These are phyloP conservation scores for Gonium pectorale DNA, from an alignment of 139 green algal species.

Conservation along the genomic window DNA sequence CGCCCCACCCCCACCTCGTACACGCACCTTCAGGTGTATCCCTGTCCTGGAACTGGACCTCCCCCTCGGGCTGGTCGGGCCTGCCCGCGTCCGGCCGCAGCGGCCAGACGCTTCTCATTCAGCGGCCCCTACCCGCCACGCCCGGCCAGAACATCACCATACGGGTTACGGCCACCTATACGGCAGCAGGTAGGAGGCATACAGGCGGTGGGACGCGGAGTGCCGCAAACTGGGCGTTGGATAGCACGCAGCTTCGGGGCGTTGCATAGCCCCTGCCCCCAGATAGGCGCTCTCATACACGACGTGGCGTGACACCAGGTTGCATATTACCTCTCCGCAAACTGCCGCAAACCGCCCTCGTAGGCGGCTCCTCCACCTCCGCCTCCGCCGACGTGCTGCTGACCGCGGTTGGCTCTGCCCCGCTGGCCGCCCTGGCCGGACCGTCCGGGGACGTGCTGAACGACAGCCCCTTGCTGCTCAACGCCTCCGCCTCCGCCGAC, in stretches of 20 bases:
- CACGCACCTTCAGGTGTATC: not conserved
- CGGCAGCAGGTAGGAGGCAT: too few species aligned
- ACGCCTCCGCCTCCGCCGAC: conserved; percentile 5
- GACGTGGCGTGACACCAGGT: too few species aligned
- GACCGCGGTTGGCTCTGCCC: not conserved
- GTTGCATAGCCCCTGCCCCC: too few species aligned
- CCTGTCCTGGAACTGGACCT: not conserved
- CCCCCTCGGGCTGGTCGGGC: not conserved
- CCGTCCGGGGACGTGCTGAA: conserved; percentile 18
- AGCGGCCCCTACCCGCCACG: not conserved
- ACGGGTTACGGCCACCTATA: conserved; percentile 11
- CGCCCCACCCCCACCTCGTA: too few species aligned
- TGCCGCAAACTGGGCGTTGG: too few species aligned
- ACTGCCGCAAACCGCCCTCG: too few species aligned
- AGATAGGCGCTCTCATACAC: too few species aligned
- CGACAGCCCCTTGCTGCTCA: not conserved
- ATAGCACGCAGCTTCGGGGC: too few species aligned
- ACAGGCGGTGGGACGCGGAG: too few species aligned
- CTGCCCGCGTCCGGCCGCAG: not conserved
- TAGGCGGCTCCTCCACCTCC: not conserved
- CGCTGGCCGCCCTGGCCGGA: not conserved
- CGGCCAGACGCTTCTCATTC: not conserved
- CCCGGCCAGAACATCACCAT: not conserved
- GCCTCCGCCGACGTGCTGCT: not conserved
- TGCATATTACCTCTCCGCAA: too few species aligned